Evolutionary conservation across 768 basidiomycete genomes (phyloP), one percentile per base, ranked within the genome.

Genomic region (Ramaria sp.): DNA sequence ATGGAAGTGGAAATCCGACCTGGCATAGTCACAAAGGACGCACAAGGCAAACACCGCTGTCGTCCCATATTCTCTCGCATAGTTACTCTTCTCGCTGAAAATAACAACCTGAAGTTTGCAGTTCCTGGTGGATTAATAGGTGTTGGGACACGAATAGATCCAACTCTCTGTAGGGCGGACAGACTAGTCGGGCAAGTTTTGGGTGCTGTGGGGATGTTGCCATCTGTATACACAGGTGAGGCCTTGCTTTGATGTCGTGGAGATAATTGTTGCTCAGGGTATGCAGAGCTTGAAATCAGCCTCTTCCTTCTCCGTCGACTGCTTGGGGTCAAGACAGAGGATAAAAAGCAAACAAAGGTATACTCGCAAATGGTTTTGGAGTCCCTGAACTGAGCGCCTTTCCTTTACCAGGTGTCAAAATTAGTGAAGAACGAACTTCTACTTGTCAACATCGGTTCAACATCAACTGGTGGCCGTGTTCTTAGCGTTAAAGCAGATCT

Each of bases 51-150:
- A 59, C 94, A 88, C 63, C 80, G 82, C 64, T 98, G 96, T 73
- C 84, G 89, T 70, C 95, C 96, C 15, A 93, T 98, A 66, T 90
- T 92, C 72, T 89, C 87, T 66, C 74, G 73, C 59, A 96, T 99
- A 65, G 86, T 96, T 68, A 86, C 91, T 38, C 75, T 99, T 30
- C 88, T 90, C 62, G 96, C 96, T 7, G 96, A 99, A 77, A 91
- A 83, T 71, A 98, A 98, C 67, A 80, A 92, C 57, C 74, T 99
- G 38, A 78, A 89, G 59, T 98, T 94, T 68, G 95, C 96, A 19
- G 95, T 99, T 0, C 96, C 95, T 0, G 96, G 96, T 53, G 96
- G 96, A 38, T 73, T 99, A 57, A 98, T 99, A 68, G 95, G 96
- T 81, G 96, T 98, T 13, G 96, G 96, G 24, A 99, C 95, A 13